phyloP scores from a whole-genome alignment of 768 basidiomycete species.

The Termitomyces sp. region DNA sequence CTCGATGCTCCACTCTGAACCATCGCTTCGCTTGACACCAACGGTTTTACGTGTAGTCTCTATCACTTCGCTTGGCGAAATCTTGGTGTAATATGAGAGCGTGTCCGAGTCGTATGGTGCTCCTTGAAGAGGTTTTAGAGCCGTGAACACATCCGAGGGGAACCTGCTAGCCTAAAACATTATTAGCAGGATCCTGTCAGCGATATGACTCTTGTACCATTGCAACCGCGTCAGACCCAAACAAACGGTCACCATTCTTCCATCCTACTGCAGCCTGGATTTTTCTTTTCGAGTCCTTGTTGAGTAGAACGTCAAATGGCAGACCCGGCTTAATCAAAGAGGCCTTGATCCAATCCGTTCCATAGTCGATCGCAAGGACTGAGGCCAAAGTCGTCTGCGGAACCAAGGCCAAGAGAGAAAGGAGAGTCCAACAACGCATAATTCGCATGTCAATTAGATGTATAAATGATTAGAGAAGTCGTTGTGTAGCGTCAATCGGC shows the following conservation, averaged over 20 bases:
- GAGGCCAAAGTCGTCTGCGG: conserved; percentile 54
- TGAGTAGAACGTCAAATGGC: conserved; percentile 93
- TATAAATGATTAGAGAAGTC: conserved; percentile 14
- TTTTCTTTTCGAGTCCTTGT: conserved; percentile 96
- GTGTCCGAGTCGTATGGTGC: conserved; percentile 54
- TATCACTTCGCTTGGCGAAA: conserved; percentile 46
- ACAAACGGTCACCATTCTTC: conserved; percentile 86
- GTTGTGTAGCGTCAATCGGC: conserved; percentile 19
- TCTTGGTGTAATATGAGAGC: conserved; percentile 51
- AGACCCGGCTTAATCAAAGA: conserved; percentile 91
- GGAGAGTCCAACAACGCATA: conserved; percentile 28
- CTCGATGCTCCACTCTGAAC: conserved; percentile 74
- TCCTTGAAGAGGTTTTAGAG: conserved; percentile 80
- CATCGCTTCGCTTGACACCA: conserved; percentile 53
- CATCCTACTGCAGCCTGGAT: conserved; percentile 86
- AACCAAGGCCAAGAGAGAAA: conserved; percentile 32
- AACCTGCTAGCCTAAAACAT: conserved; percentile 77
- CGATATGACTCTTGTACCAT: conserved; percentile 49
- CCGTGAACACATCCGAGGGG: conserved; percentile 81
- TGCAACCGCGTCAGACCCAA: conserved; percentile 85
- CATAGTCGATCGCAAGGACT: conserved; percentile 96
- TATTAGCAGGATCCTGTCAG: not conserved
- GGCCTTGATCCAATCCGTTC: conserved; percentile 95
- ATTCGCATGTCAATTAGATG: conserved; percentile 30
- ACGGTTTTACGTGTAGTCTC: conserved; percentile 57